These are phyloP conservation scores for Kalanchoe fedtschenkoi DNA, from an alignment of 164 flowering plant species.

Conservation along the genomic window DNA sequence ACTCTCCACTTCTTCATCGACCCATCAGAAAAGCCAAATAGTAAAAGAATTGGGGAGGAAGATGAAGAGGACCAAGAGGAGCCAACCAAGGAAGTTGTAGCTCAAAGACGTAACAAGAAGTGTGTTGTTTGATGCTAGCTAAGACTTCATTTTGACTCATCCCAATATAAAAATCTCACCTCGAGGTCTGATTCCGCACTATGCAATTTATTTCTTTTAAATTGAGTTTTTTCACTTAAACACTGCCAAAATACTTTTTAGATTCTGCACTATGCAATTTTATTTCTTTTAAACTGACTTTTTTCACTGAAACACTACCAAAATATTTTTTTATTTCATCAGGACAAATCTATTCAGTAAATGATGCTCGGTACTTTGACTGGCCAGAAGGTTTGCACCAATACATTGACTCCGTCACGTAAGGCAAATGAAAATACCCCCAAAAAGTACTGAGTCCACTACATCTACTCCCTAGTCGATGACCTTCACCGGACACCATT, in stretches of 20 bases:
- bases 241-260: no score
- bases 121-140: slow-evolving; percentile 37
- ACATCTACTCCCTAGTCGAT: slow-evolving; percentile 90
- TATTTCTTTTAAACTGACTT: no score
- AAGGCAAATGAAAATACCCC: slow-evolving; percentile 85
- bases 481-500: slow-evolving; percentile 84
- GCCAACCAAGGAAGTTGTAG: slow-evolving; percentile 6
- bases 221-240: background rate
- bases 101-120: slow-evolving; percentile 19
- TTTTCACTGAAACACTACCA: no score
- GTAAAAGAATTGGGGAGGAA: slow-evolving; percentile 11
- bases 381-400: slow-evolving; percentile 91
- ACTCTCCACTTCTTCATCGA: slow-evolving; percentile 13
- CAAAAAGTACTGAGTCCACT: slow-evolving; percentile 91
- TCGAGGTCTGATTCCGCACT: slow-evolving; percentile 74
- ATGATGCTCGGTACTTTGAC: slow-evolving; percentile 94
- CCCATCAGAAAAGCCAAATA: slow-evolving; percentile 1
- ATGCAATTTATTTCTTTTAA: no score
- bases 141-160: slow-evolving; percentile 87
- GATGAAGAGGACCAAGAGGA: slow-evolving; percentile 16
- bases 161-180: slow-evolving; percentile 70
- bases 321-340: slow-evolving; percentile 22
- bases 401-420: slow-evolving; percentile 88
- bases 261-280: no score
- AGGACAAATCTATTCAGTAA: slow-evolving; percentile 97